These are phyloP conservation scores for Leccinum uliginosum DNA, from an alignment of 768 basidiomycete genomes.

Conservation along the genomic window DNA sequence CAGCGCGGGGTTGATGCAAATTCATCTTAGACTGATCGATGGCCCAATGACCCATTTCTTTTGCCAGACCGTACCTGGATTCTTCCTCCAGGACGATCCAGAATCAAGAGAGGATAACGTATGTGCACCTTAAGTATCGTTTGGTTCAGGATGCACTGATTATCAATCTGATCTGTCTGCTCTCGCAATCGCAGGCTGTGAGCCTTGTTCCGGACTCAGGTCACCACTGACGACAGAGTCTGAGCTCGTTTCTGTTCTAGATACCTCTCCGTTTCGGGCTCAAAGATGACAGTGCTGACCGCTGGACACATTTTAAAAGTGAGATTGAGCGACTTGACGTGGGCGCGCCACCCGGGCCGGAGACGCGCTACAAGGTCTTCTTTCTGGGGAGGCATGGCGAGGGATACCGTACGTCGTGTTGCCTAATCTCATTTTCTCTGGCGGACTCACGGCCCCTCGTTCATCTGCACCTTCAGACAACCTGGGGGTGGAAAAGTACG, in stretches of 20 bases:
- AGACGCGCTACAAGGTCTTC: conserved; percentile 56
- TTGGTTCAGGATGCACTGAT: neutral
- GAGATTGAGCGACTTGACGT: conserved; percentile 45
- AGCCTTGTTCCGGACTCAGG: conserved; percentile 1
- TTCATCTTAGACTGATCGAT: neutral
- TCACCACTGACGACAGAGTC: neutral
- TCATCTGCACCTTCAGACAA: conserved; percentile 59
- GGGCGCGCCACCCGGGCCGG: conserved; percentile 30
- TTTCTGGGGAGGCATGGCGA: conserved; percentile 69
- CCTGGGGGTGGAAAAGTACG: conserved; percentile 62
- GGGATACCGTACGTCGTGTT: conserved; percentile 55
- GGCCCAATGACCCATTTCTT: neutral
- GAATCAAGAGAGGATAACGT: conserved; percentile 11
- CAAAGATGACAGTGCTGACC: conserved; percentile 42
- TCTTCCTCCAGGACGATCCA: conserved; percentile 23
- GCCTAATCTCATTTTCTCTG: conserved; percentile 20
- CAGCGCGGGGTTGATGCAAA: neutral
- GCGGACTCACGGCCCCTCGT: conserved; percentile 39
- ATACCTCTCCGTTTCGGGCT: conserved; percentile 57
- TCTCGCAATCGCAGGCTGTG: conserved; percentile 8
- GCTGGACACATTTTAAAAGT: conserved; percentile 46
- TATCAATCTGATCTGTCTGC: neutral
- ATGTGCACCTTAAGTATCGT: neutral
- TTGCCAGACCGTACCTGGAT: conserved; percentile 6
- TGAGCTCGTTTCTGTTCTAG: conserved; percentile 28